These are phyloP conservation scores for Pluteus cervinus DNA, from an alignment of 768 basidiomycete genomes.

Conservation along the genomic window DNA sequence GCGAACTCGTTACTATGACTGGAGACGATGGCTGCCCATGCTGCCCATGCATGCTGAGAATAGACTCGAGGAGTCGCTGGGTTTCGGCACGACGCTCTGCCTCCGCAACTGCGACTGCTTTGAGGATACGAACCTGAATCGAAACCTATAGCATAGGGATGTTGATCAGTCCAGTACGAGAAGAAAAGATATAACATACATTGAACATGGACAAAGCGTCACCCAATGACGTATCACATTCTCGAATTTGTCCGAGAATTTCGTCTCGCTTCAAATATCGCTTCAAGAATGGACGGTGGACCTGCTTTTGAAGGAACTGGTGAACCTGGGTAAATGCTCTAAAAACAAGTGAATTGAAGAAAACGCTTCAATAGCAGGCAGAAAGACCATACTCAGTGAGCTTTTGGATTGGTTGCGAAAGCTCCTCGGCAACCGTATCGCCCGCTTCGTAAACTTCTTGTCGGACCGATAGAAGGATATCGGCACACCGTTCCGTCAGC, in stretches of 20 bases:
- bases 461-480: slow-evolving; percentile 46
- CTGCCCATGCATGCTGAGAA: no score
- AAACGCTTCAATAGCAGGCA: slow-evolving; percentile 3
- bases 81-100: slow-evolving; percentile 23
- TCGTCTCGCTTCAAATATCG: slow-evolving; percentile 60
- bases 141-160: slow-evolving; percentile 23
- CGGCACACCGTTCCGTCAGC: slow-evolving; percentile 56
- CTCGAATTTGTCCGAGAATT: slow-evolving; percentile 30
- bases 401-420: slow-evolving; percentile 39
- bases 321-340: slow-evolving; percentile 29
- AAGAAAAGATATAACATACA: slow-evolving; percentile 19
- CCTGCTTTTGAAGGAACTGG: slow-evolving; percentile 39
- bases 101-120: slow-evolving; percentile 40
- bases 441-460: slow-evolving; percentile 46
- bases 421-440: slow-evolving; percentile 30
- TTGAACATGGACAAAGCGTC: slow-evolving; percentile 45
- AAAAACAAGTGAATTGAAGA: slow-evolving; percentile 9
- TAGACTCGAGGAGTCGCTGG: slow-evolving; percentile 24
- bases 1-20: slow-evolving; percentile 4
- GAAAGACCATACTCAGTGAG: slow-evolving; percentile 32
- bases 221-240: slow-evolving; percentile 13
- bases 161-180: neutral
- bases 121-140: slow-evolving; percentile 41
- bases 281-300: slow-evolving; percentile 53
- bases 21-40: slow-evolving; percentile 10